Percentiles rank a stretch among this genome's conserved stretches.
Conservation (phyloP, 2,329 filamentous ascomycete species). For the Aspergillus candidus region DNA sequence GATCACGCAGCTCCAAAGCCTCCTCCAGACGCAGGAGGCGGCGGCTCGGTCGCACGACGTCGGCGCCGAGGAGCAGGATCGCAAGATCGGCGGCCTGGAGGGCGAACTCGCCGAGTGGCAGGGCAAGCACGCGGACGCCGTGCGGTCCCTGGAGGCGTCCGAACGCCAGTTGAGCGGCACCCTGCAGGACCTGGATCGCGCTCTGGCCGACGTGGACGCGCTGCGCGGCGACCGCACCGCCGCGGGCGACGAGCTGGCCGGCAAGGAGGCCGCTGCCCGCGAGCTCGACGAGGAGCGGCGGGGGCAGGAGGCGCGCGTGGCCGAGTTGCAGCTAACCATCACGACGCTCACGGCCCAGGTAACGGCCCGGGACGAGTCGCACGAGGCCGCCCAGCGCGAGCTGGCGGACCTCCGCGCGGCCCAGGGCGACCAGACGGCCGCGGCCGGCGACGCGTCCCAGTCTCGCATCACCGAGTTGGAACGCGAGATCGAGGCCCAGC, state of each 20-base stretch:
- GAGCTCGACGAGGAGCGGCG: slow-evolving; percentile 47
- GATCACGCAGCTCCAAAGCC: slow-evolving; percentile 60
- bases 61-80: slow-evolving; percentile 42
- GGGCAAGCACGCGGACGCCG: slow-evolving; percentile 62
- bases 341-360: slow-evolving; percentile 74
- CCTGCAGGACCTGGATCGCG: slow-evolving; percentile 67
- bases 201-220: slow-evolving; percentile 49
- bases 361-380: slow-evolving; percentile 64
- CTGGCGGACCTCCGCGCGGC: slow-evolving; percentile 61
- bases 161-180: slow-evolving; percentile 68
- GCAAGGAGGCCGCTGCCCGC: slow-evolving; percentile 38
- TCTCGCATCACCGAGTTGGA: slow-evolving; percentile 50
- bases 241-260: slow-evolving; percentile 23
- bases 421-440: slow-evolving; percentile 50
- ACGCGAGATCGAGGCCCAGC: slow-evolving; percentile 50
- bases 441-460: slow-evolving; percentile 37
- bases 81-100: slow-evolving; percentile 61
- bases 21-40: slow-evolving; percentile 40
- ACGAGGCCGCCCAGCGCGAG: slow-evolving; percentile 59
- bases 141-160: slow-evolving; percentile 64
- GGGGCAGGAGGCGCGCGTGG: slow-evolving; percentile 56
- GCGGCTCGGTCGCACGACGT: slow-evolving; percentile 31
- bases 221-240: slow-evolving; percentile 39
- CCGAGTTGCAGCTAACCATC: slow-evolving; percentile 64
- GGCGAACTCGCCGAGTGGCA: slow-evolving; percentile 70